Evolutionary conservation across 805 yeast species (phyloP).

Genomic region (Lipomyces kockii): DNA sequence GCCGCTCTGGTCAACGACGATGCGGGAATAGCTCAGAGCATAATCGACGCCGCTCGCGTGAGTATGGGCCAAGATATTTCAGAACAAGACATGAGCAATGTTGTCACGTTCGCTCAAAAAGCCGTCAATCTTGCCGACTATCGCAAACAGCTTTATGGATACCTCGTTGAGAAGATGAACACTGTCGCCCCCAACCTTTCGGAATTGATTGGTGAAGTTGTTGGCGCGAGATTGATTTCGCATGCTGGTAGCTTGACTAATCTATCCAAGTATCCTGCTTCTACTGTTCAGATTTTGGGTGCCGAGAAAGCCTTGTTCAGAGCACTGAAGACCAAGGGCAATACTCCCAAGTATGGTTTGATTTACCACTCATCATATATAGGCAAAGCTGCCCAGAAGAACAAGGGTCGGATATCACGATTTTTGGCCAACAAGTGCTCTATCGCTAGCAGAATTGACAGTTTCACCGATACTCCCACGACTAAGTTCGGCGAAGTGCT

Average conservation of each 20-base stretch:
- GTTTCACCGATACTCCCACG: slow-evolving; percentile 92
- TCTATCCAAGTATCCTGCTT: slow-evolving; percentile 97
- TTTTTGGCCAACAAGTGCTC: slow-evolving; percentile 99
- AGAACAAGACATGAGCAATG: slow-evolving; percentile 91
- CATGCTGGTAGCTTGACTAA: slow-evolving; percentile 98
- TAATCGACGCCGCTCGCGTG: slow-evolving; percentile 92
- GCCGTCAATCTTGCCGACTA: slow-evolving; percentile 90
- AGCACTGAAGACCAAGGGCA: slow-evolving; percentile 94
- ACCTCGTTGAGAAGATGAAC: slow-evolving; percentile 94
- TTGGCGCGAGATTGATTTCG: slow-evolving; percentile 97
- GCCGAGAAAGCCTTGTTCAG: slow-evolving; percentile 92
- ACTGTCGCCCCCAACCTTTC: slow-evolving; percentile 97
- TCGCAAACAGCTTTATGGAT: slow-evolving; percentile 80
- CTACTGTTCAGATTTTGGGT: slow-evolving; percentile 96
- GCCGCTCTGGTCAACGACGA: slow-evolving; percentile 91
- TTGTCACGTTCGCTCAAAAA: slow-evolving; percentile 88
- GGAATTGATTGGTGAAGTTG: slow-evolving; percentile 97
- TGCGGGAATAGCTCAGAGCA: slow-evolving; percentile 87
- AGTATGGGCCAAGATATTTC: slow-evolving; percentile 99
- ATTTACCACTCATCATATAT: slow-evolving; percentile 94
- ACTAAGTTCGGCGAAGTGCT: slow-evolving; percentile 87
- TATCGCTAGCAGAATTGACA: slow-evolving; percentile 97
- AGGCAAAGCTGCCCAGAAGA: slow-evolving; percentile 92
- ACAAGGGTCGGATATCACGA: slow-evolving; percentile 98
- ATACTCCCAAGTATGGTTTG: slow-evolving; percentile 95